Conservation (phyloP, 176 grass and related monocot genomes). For the Carex pumila region DNA sequence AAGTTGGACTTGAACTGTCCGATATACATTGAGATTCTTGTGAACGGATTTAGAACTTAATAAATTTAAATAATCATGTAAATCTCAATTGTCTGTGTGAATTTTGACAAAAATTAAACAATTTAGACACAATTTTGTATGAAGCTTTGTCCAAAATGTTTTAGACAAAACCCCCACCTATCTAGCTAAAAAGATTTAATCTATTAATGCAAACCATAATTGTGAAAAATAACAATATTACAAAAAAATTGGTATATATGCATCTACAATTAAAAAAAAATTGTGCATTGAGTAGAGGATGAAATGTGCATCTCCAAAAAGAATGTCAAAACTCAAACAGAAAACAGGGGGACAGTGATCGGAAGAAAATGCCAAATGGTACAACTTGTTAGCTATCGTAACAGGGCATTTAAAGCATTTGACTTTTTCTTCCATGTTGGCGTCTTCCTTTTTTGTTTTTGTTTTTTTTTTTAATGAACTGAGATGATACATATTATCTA, state of each 20-base stretch:
- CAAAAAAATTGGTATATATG: background rate
- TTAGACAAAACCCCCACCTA: background rate
- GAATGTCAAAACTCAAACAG: constrained; percentile 7
- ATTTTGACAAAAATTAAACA: too few relatives aligned
- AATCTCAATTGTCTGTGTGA: too few relatives aligned
- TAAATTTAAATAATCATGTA: too few relatives aligned
- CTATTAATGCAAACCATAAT: background rate
- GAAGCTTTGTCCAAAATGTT: too few relatives aligned
- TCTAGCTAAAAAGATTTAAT: background rate
- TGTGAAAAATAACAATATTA: background rate
- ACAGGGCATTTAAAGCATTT: constrained; percentile 15
- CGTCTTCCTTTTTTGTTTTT: background rate
- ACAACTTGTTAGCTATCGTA: constrained; percentile 20
- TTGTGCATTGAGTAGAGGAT: background rate
- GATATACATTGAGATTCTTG: too few relatives aligned
- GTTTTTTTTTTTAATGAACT: constrained; percentile 9
- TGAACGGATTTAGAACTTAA: too few relatives aligned
- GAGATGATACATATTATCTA: background rate
- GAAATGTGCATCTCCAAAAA: background rate
- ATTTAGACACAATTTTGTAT: too few relatives aligned
- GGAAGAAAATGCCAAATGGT: background rate
- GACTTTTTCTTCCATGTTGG: constrained; percentile 14
- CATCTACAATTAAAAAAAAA: background rate
- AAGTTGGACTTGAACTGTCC: too few relatives aligned
- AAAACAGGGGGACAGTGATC: background rate